Base-by-base conservation (phyloP, 2,329 filamentous ascomycete genomes). In the Dothideomycetes sp. region DNA sequence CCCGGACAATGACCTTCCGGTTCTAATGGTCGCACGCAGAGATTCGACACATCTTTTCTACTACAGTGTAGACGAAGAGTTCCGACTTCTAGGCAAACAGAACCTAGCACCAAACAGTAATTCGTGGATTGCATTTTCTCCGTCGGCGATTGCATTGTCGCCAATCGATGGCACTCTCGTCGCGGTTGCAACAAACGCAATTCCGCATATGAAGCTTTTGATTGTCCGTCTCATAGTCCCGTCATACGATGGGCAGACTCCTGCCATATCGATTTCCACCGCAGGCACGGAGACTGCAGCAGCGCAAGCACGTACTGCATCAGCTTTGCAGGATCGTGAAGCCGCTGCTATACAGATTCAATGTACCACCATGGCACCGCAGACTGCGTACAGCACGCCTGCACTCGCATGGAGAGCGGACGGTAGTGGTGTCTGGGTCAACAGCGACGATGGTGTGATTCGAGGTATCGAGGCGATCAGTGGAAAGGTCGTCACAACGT, bases 121-220 rank as follows among this genome's bases (percentile, higher is more conserved):
- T 51, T 67, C 75, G n/a, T 80, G 77, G 77, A 59, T 77, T 11
- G 67, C 73, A 2, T 80, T 80, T 52, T 76, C 74, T 0, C 76
- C 76, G 0, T 71, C 73, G 5, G 69, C 69, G 31, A 60, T 81
- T 15, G 68, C 73, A 7, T 53, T 74, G 2, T 73, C 65, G 43
- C 77, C 77, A 0, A 65, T 60, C 2, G 71, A 80, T 49, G 59
- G 70, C 1, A 63, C 63, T 4, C 53, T 80, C 2, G 48, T 78
- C 2, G 77, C 76, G 1, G 65, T 80, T 5, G 75, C 73, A 9
- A 78, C 76, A 1, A 77, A 72, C 2, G 68, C 72, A 1, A 63
- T 75, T 2, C 76, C 77, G 2, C 69, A 76, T 47, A 74, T 80
- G 71, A 35, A 43, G 18, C 13, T 43, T 12, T 22, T 43, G 4